A percentile compares a stretch with the other conserved stretches of the same genome.
phyloP scores from a whole-genome alignment of 2,329 filamentous ascomycete genomes.

The Hymenoscyphus infarciens region DNA sequence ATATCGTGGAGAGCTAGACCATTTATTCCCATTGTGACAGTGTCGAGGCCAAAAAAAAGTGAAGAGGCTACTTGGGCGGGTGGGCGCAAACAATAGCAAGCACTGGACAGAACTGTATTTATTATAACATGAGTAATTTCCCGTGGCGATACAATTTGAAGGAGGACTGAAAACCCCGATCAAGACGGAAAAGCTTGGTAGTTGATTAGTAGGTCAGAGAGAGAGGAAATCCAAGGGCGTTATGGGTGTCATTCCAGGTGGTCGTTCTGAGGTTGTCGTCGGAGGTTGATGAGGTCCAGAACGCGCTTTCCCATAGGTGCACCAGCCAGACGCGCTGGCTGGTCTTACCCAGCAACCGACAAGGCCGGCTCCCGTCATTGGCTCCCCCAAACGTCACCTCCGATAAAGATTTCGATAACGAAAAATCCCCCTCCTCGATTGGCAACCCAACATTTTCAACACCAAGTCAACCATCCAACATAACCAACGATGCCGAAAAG shows the following conservation, averaged over 20 bases:
- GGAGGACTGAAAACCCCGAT: background rate
- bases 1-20: background rate
- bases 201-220: background rate
- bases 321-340: too few species aligned
- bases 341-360: conserved; percentile 2
- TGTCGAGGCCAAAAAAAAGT: conserved; percentile 11
- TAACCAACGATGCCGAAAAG: conserved; percentile 66
- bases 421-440: conserved; percentile 7
- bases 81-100: conserved; percentile 19
- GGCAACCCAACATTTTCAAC: background rate
- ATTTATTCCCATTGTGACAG: conserved; percentile 31
- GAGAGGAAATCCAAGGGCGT: background rate
- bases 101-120: conserved; percentile 22
- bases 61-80: conserved; percentile 8
- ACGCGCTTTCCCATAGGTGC: too few species aligned
- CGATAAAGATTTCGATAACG: conserved; percentile 29
- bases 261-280: background rate
- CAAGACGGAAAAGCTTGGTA: background rate
- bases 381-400: background rate
- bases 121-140: conserved; percentile 7
- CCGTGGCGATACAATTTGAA: background rate
- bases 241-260: background rate
- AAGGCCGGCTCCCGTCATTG: conserved; percentile 20
- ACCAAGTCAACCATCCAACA: background rate
- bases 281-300: background rate